Conservation (phyloP, 2,329 filamentous ascomycete species). For the Aspergillus pseudonomiae region DNA sequence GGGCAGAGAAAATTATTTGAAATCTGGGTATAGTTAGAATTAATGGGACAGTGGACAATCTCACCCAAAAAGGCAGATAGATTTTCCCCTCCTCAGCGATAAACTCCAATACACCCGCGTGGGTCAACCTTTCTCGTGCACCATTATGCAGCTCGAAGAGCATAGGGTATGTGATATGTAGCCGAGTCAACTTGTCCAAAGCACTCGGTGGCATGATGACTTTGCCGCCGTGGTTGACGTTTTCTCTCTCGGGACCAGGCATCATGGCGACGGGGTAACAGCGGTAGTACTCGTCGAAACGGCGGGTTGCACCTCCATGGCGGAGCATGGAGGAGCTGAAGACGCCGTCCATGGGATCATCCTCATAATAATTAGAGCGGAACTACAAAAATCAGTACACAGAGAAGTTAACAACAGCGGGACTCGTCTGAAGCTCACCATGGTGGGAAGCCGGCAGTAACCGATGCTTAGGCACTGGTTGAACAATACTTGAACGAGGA, state of each 20-base stretch:
- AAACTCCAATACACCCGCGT: slow-evolving; percentile 95
- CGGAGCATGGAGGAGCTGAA: slow-evolving; percentile 58
- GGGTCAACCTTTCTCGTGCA: slow-evolving; percentile 75
- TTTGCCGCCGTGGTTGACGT: slow-evolving; percentile 95
- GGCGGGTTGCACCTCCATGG: slow-evolving; percentile 60
- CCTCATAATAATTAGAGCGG: slow-evolving; percentile 54
- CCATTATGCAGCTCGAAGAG: slow-evolving; percentile 96
- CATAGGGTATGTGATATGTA: slow-evolving; percentile 97
- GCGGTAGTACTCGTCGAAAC: slow-evolving; percentile 98
- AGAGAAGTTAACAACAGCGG: not conserved
- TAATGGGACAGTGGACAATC: slow-evolving; percentile 23
- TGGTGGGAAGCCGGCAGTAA: slow-evolving; percentile 13
- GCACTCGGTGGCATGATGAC: slow-evolving; percentile 96
- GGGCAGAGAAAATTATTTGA: not conserved
- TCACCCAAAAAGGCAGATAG: slow-evolving; percentile 92
- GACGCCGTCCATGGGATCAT: slow-evolving; percentile 56
- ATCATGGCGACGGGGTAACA: slow-evolving; percentile 97
- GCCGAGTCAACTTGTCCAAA: slow-evolving; percentile 90
- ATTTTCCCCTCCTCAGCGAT: slow-evolving; percentile 96
- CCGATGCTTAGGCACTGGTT: not conserved
- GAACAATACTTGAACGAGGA: not conserved
- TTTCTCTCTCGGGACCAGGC: slow-evolving; percentile 81
- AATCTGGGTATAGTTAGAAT: not conserved
- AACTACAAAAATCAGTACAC: slow-evolving; percentile 37
- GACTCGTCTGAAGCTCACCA: slow-evolving; percentile 26